Percentiles rank a stretch among this genome's conserved stretches.
Conservation (phyloP, 2,329 filamentous ascomycete species). For the Cylindrodendrum hubeiense region DNA sequence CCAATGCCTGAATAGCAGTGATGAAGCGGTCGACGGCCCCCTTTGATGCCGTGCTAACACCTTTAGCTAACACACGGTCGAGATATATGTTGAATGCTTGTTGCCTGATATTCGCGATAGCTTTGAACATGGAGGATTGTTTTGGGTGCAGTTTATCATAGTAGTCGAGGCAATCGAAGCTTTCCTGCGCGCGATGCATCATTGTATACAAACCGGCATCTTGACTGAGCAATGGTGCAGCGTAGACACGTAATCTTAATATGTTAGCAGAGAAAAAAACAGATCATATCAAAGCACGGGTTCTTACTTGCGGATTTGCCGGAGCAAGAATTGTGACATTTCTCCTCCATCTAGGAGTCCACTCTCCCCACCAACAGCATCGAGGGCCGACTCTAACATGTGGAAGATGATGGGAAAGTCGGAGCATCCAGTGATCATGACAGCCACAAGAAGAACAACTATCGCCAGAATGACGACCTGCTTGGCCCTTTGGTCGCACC, state of each 20-base stretch:
- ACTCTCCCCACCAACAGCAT: slow-evolving; percentile 35
- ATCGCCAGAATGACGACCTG: slow-evolving; percentile 38
- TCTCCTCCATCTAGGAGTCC: slow-evolving; percentile 21
- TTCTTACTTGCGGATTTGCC: slow-evolving; percentile 39
- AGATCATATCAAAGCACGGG: too few species aligned
- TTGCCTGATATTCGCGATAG: slow-evolving; percentile 20
- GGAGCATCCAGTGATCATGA: slow-evolving; percentile 41
- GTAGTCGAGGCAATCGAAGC: slow-evolving; percentile 66
- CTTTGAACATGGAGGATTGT: slow-evolving; percentile 16
- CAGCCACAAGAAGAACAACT: slow-evolving; percentile 37
- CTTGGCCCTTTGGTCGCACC: slow-evolving; percentile 20
- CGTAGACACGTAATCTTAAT: slow-evolving; percentile 38
- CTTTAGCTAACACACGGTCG: slow-evolving; percentile 13
- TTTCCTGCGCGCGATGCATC: slow-evolving; percentile 22
- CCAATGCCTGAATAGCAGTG: slow-evolving; percentile 33
- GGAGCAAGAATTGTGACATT: slow-evolving; percentile 30
- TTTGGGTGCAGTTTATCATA: slow-evolving; percentile 41
- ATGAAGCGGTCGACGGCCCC: slow-evolving; percentile 35
- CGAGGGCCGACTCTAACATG: slow-evolving; percentile 40
- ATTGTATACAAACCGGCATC: slow-evolving; percentile 34
- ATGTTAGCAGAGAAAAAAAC: slow-evolving; percentile 55
- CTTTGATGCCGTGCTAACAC: slow-evolving; percentile 76
- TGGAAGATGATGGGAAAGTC: slow-evolving; percentile 44
- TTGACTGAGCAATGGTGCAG: slow-evolving; percentile 36
- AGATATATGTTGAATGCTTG: slow-evolving; percentile 34